phyloP scores from a whole-genome alignment of 2,329 filamentous ascomycete species.

The Apiospora kogelbergensis region DNA sequence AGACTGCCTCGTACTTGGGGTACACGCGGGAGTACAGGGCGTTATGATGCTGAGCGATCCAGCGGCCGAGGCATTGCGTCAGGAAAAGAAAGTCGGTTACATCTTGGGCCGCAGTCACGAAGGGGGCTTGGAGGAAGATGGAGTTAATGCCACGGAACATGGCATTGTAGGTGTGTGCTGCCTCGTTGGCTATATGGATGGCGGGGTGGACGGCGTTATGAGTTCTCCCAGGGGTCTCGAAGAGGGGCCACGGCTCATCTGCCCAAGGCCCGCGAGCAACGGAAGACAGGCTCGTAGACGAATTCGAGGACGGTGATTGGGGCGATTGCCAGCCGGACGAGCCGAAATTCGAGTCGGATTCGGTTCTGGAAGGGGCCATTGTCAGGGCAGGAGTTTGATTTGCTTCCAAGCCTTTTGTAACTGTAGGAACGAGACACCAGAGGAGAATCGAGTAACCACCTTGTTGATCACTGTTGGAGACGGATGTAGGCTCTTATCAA shows the following conservation, averaged over 20 bases:
- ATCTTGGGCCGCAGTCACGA: conserved; percentile 27
- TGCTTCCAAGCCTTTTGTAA: not conserved
- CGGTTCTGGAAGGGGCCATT: conserved; percentile 2
- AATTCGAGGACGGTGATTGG: not conserved
- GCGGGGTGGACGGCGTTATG: conserved; percentile 23
- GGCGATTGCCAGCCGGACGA: not conserved
- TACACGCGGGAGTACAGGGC: conserved; percentile 31
- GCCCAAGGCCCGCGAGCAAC: conserved; percentile 25
- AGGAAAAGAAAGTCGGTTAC: conserved; percentile 33
- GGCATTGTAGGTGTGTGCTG: conserved; percentile 34
- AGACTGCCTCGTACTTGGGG: conserved; percentile 27
- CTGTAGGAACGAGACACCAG: not conserved
- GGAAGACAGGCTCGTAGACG: not conserved
- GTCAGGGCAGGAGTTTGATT: not conserved
- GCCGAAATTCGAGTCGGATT: not conserved
- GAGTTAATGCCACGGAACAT: conserved; percentile 37
- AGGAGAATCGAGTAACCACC: not conserved
- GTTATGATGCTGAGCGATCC: conserved; percentile 31
- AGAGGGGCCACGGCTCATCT: conserved; percentile 29
- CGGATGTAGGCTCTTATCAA: not conserved
- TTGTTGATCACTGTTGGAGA: not conserved
- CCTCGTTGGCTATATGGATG: conserved; percentile 32
- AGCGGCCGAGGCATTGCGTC: conserved; percentile 28
- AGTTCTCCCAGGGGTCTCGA: conserved; percentile 24
- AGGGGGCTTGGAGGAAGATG: conserved; percentile 35